Conservation (phyloP, 23 red algal species). For the Gracilaria caudata region DNA sequence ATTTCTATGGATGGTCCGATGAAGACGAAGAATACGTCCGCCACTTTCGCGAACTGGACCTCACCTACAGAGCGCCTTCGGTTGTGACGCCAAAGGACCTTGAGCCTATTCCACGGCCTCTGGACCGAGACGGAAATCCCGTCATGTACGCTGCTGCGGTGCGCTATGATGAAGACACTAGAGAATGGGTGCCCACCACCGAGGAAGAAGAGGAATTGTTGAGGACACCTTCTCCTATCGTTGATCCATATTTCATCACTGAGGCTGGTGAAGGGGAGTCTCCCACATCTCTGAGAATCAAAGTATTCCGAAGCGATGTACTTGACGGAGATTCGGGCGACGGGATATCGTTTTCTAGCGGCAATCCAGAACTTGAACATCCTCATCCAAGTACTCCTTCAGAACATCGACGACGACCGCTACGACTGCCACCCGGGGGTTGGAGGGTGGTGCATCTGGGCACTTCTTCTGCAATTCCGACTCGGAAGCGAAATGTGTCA, state of each 20-base stretch:
- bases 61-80: background rate
- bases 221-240: slow-evolving; percentile 18
- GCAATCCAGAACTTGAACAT: slow-evolving; percentile 15
- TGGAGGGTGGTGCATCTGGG: slow-evolving; percentile 85
- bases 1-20: slow-evolving; percentile 14
- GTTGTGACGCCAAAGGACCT: slow-evolving; percentile 8
- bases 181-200: slow-evolving; percentile 54
- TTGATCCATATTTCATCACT: slow-evolving; percentile 52
- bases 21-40: slow-evolving; percentile 46
- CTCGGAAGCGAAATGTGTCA: slow-evolving; percentile 82
- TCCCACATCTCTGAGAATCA: slow-evolving; percentile 35
- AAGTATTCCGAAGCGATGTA: background rate
- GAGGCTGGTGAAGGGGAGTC: slow-evolving; percentile 32
- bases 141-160: slow-evolving; percentile 49
- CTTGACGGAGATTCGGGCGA: background rate
- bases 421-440: slow-evolving; percentile 44
- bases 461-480: slow-evolving; percentile 88
- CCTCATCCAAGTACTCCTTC: slow-evolving; percentile 3
- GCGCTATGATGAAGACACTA: slow-evolving; percentile 34
- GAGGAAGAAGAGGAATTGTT: slow-evolving; percentile 54
- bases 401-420: slow-evolving; percentile 43
- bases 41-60: slow-evolving; percentile 24
- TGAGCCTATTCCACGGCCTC: background rate
- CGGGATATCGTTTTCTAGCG: background rate
- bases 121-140: slow-evolving; percentile 53